phyloP scores from a whole-genome alignment of 805 yeast species.

The Lipomyces anomalus region DNA sequence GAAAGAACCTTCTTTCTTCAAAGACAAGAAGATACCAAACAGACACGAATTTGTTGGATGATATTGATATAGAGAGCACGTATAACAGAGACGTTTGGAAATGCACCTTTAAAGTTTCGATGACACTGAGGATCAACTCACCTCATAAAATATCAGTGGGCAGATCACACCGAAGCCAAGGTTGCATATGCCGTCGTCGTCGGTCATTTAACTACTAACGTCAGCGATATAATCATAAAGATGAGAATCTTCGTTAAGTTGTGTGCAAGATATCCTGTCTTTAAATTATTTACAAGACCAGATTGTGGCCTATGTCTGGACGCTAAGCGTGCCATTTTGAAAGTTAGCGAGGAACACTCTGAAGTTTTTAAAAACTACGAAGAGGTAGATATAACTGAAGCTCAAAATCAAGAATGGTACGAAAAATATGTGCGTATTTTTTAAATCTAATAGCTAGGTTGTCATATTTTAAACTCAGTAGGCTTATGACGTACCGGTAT shows the following conservation, averaged over 20 bases:
- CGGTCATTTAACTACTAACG: too few relatives aligned
- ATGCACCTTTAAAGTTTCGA: too few relatives aligned
- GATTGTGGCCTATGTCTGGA: constrained; percentile 35
- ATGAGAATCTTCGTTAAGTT: not conserved
- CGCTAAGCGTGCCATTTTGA: constrained; percentile 28
- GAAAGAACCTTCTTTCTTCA: too few relatives aligned
- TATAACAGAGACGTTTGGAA: too few relatives aligned
- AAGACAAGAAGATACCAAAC: too few relatives aligned
- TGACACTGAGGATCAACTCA: too few relatives aligned
- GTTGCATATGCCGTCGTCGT: not conserved
- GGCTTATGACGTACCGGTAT: constrained; percentile 37
- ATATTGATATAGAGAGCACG: too few relatives aligned
- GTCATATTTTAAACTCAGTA: constrained; percentile 4
- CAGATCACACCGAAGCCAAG: not conserved
- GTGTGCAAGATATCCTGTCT: not conserved
- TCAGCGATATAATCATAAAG: too few relatives aligned
- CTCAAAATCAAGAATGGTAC: constrained; percentile 33
- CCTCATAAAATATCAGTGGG: not conserved
- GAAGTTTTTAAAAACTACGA: constrained; percentile 6
- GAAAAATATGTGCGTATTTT: constrained; percentile 31
- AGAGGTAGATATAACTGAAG: constrained; percentile 33
- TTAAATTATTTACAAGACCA: constrained; percentile 18
- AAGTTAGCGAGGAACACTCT: constrained; percentile 23
- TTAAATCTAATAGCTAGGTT: not conserved
- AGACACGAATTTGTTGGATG: too few relatives aligned